These are phyloP conservation scores for Cyberlindnera bimundalis DNA, from an alignment of 805 yeast species.

Conservation along the genomic window DNA sequence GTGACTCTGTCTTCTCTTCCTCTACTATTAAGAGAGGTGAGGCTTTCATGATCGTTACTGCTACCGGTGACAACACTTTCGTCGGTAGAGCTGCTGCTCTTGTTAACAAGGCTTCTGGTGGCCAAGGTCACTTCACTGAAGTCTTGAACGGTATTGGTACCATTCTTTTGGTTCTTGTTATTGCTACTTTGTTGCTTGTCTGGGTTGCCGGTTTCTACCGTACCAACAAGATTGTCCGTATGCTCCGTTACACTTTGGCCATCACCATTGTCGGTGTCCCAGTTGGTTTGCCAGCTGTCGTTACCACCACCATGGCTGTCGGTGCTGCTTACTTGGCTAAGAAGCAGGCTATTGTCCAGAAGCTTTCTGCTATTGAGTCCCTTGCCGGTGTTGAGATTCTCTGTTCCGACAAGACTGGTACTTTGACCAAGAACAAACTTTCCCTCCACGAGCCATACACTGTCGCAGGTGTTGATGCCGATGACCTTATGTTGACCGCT, in stretches of 20 bases:
- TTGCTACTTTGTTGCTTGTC: slow-evolving; percentile 80
- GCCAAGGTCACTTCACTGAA: slow-evolving; percentile 95
- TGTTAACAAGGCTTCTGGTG: slow-evolving; percentile 91
- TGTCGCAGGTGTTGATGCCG: slow-evolving; percentile 94
- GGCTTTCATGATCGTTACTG: slow-evolving; percentile 88
- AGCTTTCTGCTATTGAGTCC: slow-evolving; percentile 94
- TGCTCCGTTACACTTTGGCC: slow-evolving; percentile 89
- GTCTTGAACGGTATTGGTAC: slow-evolving; percentile 98
- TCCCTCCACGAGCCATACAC: slow-evolving; percentile 97
- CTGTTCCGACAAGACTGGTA: slow-evolving; percentile 98
- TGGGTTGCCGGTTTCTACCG: slow-evolving; percentile 96
- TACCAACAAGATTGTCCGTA: slow-evolving; percentile 78
- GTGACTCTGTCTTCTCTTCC: slow-evolving; percentile 86
- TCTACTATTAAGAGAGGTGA: slow-evolving; percentile 96
- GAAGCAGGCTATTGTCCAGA: slow-evolving; percentile 96
- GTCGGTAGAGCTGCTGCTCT: slow-evolving; percentile 97
- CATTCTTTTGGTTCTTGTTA: slow-evolving; percentile 81
- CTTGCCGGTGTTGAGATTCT: slow-evolving; percentile 96
- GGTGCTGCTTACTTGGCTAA: slow-evolving; percentile 98
- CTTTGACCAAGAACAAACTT: slow-evolving; percentile 94
- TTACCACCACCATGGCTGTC: slow-evolving; percentile 98
- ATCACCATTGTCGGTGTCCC: slow-evolving; percentile 98
- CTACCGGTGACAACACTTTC: slow-evolving; percentile 94
- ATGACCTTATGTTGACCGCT: slow-evolving; percentile 95
- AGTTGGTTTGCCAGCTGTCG: slow-evolving; percentile 98